Evolutionary conservation across 2,329 filamentous ascomycete species (phyloP).

Genomic region (Paecilomyces dactylethromorphus): DNA sequence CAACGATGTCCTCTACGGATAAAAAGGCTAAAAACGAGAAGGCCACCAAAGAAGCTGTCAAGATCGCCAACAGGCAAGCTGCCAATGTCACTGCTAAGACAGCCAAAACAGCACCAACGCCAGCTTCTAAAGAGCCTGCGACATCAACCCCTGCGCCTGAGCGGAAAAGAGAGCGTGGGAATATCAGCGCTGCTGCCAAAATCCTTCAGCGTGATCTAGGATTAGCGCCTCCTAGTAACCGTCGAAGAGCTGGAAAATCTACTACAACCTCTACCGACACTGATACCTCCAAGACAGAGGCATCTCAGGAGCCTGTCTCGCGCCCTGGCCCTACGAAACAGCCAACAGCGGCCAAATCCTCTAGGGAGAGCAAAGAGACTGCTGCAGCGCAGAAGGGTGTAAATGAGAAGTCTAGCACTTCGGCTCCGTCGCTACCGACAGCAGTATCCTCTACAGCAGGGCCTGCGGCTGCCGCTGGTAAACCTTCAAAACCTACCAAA

Average conservation of each 20-base stretch:
- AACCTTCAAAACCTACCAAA: constrained; percentile 20
- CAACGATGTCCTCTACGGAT: constrained; percentile 18
- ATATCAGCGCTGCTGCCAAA: constrained; percentile 46
- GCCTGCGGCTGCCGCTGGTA: constrained; percentile 11
- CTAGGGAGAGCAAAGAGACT: constrained; percentile 3
- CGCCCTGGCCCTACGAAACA: constrained; percentile 3
- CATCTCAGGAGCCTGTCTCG: constrained; percentile 1
- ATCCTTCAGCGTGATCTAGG: constrained; percentile 59
- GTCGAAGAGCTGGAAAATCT: constrained; percentile 31
- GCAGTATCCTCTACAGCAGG: constrained; percentile 9
- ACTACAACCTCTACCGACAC: constrained; percentile 14
- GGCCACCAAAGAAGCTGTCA: constrained; percentile 55
- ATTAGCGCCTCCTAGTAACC: constrained; percentile 41
- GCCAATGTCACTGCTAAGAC: constrained; percentile 16
- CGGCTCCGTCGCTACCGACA: constrained; percentile 7
- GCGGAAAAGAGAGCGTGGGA: constrained; percentile 49
- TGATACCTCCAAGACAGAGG: constrained; percentile 12
- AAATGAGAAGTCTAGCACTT: constrained; percentile 2
- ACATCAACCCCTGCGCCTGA: constrained; percentile 33
- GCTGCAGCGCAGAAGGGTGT: constrained; percentile 4
- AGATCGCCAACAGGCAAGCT: constrained; percentile 44
- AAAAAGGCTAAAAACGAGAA: constrained; percentile 47
- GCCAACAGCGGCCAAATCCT: constrained; percentile 6
- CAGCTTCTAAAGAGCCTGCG: constrained; percentile 7
- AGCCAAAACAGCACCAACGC: constrained; percentile 15